Evolutionary conservation across 2,329 filamentous ascomycete genomes (phyloP).

Genomic region (Samsoniella hepiali): DNA sequence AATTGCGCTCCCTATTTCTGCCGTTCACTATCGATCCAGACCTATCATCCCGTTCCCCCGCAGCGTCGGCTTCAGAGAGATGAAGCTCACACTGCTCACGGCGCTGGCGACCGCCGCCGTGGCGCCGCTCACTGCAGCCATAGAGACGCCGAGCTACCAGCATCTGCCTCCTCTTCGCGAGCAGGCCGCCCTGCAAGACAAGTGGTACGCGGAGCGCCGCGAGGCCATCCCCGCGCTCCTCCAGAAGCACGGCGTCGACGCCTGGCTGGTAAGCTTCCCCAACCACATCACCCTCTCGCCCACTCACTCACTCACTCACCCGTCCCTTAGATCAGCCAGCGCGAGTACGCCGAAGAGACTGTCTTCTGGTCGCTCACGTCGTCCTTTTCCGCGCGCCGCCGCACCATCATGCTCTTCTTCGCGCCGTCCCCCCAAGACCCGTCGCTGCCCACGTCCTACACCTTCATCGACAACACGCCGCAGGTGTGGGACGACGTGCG

Average conservation of each 20-base stretch:
- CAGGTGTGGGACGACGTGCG: conserved; percentile 40
- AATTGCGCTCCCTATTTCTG: too few species aligned
- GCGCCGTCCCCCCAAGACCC: conserved; percentile 37
- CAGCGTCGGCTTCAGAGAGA: not conserved
- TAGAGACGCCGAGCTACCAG: conserved; percentile 17
- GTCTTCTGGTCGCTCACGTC: conserved; percentile 50
- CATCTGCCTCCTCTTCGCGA: conserved; percentile 20
- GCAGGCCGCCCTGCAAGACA: conserved; percentile 42
- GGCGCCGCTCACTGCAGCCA: not conserved
- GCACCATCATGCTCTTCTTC: conserved; percentile 50
- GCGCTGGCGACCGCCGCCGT: not conserved
- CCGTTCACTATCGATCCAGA: too few species aligned
- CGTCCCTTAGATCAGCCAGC: conserved; percentile 43
- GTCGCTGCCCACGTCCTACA: conserved; percentile 29
- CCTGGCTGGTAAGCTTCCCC: conserved; percentile 41
- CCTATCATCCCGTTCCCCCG: too few species aligned
- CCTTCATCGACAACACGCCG: conserved; percentile 47
- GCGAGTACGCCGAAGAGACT: conserved; percentile 50
- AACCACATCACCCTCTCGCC: not conserved
- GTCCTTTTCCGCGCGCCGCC: conserved; percentile 47
- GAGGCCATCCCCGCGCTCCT: conserved; percentile 41
- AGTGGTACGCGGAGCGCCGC: conserved; percentile 43
- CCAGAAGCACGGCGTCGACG: conserved; percentile 44
- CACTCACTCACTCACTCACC: not conserved
- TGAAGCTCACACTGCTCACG: conserved; percentile 12